phyloP scores from a whole-genome alignment of 169 alveolate genomes.

The Plasmodium gonderi region DNA sequence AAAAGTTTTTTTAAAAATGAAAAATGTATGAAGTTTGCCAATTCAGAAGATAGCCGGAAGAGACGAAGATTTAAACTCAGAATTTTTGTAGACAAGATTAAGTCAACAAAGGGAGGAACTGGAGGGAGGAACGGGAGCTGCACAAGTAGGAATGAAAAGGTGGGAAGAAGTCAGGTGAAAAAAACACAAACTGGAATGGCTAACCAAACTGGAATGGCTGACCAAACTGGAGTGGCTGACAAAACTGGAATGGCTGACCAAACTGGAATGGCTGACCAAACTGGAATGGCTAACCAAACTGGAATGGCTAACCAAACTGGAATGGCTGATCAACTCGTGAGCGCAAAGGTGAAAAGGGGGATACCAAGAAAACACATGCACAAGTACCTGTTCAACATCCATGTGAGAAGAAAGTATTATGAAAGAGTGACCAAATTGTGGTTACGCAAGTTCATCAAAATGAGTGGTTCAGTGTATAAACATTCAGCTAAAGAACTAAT shows the following conservation, averaged over 20 bases:
- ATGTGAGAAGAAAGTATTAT: constrained; percentile 19
- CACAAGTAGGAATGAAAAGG: no score
- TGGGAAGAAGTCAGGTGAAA: no score
- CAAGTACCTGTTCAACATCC: constrained; percentile 10
- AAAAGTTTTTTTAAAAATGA: constrained; percentile 10
- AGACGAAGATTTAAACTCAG: constrained; percentile 13
- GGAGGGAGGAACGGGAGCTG: background rate
- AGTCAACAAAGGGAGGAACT: background rate
- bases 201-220: no score
- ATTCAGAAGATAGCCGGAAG: background rate
- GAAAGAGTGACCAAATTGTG: constrained; percentile 1
- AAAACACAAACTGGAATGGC: no score
- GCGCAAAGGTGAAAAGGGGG: background rate
- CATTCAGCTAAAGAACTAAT: constrained; percentile 26
- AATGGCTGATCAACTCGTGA: background rate
- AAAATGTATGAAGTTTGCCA: constrained; percentile 7
- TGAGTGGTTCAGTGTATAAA: constrained; percentile 31
- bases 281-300: background rate
- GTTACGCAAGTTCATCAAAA: constrained; percentile 32
- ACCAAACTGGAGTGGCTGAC: background rate
- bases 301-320: background rate
- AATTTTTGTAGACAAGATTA: background rate
- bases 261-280: background rate
- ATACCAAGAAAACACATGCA: background rate
- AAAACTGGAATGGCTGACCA: background rate